Base-by-base conservation (phyloP, 2,329 filamentous ascomycete genomes). In the Sporothrix sp. region DNA sequence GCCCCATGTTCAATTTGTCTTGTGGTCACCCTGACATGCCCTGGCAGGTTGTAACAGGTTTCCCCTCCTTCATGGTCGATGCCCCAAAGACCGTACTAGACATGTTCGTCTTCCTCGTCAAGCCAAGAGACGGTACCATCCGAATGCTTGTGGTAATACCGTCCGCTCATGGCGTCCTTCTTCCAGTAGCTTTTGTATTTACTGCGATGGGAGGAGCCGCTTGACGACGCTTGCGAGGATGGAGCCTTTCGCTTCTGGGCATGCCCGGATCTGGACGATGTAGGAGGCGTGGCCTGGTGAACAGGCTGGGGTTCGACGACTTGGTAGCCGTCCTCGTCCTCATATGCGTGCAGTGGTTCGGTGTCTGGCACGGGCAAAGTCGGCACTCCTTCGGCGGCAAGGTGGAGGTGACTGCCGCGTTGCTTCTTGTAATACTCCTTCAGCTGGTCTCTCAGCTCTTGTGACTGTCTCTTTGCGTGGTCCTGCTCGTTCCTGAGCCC, bases 121-220 rank as follows among this genome's bases (percentile, higher is more conserved):
- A 30, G 40, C 49, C 49, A 51, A 47, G 49, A 37, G 42, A 47
- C 27, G 16, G n/a, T 47, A 25, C 49, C 49, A 51, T 46, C 49
- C 10, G 40, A 51, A 51, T 47, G 49, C 27, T 27, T 38, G 25
- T 51, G 49, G 21, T 27, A 46, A 28, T 46, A 47, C 7, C 16
- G n/a, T 7, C 49, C 49, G 32, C 16, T 51, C 20, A 28, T 20
- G 20, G 30, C 10, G 18, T 51, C 49, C 43, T 44, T 33, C 32
- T 47, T 51, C 49, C 49, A 51, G 38, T 51, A 51, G 37, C 39
- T 51, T 20, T 14, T 39, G 18, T 32, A 9, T 25, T 47, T 51
- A 40, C 20, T 37, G 14, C 5, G 23, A 36, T 14, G 42, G 30
- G 39, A 38, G 7, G 49, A 51, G 11, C 39, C 33, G 32, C 16